Evolutionary conservation across 441 rosid species (phyloP), one percentile per base, ranked within the genome.

Genomic region (Populus hybrid): DNA sequence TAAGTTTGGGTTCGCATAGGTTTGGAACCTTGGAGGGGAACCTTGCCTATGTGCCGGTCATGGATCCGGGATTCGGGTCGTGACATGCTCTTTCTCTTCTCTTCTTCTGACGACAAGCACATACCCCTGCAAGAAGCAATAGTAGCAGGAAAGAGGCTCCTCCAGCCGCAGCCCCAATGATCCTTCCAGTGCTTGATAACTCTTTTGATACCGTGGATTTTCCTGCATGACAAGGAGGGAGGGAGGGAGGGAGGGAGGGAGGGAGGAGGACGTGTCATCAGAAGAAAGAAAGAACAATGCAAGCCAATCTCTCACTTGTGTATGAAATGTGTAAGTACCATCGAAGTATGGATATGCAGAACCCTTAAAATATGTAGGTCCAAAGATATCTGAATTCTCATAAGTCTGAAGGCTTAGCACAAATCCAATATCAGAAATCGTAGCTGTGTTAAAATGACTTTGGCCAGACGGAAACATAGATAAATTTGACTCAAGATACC

Each of bases 61-160:
- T 24, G 24, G 24, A 24, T 24, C 24, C 24, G 24, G 24, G 24
- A 24, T 24, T 24, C 24, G 24, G 24, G 24, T 24, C 24, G 24
- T 24, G 24, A 24, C 24, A 24, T 70, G 91, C 98, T 28, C 75
- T 88, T 57, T 86, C 81, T 70, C 95, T 95, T 87, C 81, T 92
- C 85, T 69, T 88, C 87, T 86, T 95, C 59, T 92, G 97, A 46
- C 79, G 88, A 70, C 80, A 80, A 77, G 90, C 93, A 30, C 93
- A 93, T 69, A 88, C 34, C 23, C 96, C 96, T 6, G 92, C 97
- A 32, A 89, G 38, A 50, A 80, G 68, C 83, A 91, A 81, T 36
- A 93, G 74, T n/a, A 86, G 28, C 78, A 93, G 18, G 72, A 93
- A 84, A 78, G 84, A 80, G n/a, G 38, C 73, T 36, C 80, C 96